Percentiles rank a stretch among this genome's conserved stretches.
These are phyloP conservation scores for Schwanniomyces sp. DNA, from an alignment of 805 yeast genomes.

Conservation along the genomic window DNA sequence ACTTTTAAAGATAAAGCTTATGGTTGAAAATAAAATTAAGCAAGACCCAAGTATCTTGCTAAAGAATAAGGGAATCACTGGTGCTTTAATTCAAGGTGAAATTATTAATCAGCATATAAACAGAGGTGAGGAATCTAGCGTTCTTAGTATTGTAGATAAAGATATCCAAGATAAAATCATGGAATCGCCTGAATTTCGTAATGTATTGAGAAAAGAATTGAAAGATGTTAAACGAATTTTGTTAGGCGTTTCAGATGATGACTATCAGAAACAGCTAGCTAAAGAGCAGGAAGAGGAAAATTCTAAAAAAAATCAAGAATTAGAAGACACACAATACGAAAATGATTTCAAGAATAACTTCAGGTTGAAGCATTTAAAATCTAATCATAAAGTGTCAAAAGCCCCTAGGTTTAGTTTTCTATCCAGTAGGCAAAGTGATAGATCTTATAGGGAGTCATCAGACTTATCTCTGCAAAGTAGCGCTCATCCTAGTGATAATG, in stretches of 20 bases:
- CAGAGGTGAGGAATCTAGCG: slow-evolving; percentile 13
- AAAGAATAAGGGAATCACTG: slow-evolving; percentile 51
- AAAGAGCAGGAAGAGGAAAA: slow-evolving; percentile 13
- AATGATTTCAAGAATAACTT: slow-evolving; percentile 26
- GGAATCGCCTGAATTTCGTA: slow-evolving; percentile 41
- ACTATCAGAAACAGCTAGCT: slow-evolving; percentile 29
- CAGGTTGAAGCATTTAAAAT: slow-evolving; percentile 21
- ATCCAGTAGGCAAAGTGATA: slow-evolving; percentile 2
- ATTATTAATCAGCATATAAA: slow-evolving; percentile 32
- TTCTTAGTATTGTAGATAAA: slow-evolving; percentile 41
- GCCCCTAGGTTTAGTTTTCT: slow-evolving; percentile 32
- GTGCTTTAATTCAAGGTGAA: slow-evolving; percentile 54
- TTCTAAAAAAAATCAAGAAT: slow-evolving; percentile 9
- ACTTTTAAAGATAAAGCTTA: slow-evolving; percentile 35
- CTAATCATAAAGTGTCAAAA: slow-evolving; percentile 26
- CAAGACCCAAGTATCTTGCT: slow-evolving; percentile 48
- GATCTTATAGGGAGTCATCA: slow-evolving; percentile 1
- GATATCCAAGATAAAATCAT: slow-evolving; percentile 45
- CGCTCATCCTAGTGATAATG: neutral
- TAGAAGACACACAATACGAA: slow-evolving; percentile 10
- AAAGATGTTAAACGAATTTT: slow-evolving; percentile 30
- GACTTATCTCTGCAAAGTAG: neutral
- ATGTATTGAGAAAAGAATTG: slow-evolving; percentile 27
- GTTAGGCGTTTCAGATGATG: slow-evolving; percentile 41
- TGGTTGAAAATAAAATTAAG: slow-evolving; percentile 47